Evolutionary conservation across 2,329 filamentous ascomycete genomes (phyloP), one percentile per base, ranked within the genome.

Genomic region (Dendrostoma leiphaemia): DNA sequence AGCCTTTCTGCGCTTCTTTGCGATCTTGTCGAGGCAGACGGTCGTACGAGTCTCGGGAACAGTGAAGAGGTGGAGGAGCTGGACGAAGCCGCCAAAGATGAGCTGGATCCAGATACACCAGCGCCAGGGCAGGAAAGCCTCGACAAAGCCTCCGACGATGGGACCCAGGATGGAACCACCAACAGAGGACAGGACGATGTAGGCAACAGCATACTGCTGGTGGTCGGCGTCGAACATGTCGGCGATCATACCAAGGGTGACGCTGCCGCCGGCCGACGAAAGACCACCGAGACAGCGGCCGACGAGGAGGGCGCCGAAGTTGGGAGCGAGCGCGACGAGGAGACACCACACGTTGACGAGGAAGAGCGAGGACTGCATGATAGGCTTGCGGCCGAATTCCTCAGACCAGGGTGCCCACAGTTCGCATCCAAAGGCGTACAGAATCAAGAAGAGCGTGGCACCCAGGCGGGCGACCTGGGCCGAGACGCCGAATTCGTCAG

Each of bases 381-480:
- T 81, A 2, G 86, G 86, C 74, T 85, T 88, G 47, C 90, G 83
- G 19, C 90, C 90, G 47, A 93, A 76, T 64, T 94, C 90, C 67
- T 95, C 90, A 43, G 84, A 89, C 88, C 90, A 94, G 0, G 90
- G 90, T 0, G 90, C 90, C 90, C 90, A 94, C 0, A 93, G 78
- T 69, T 94, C 90, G 67, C 90, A 94, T 32, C 90, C 90, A 66
- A 94, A 92, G 34, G 89, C 90, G 67, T 95, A 94, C 2, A 85
- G 70, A 48, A 94, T 79, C 35, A 95, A 72, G 72, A 93, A 94
- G 59, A 91, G 82, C 72, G 89, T 86, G 56, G 89, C 88, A 66
- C 90, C 90, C 53, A 83, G 81, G 51, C 89, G 82, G 4, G 86
- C 89, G 4, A 81, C 83, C 67, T 90, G 87, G 26, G 74, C 73